Evolutionary conservation across 1,284 basidiomycete genomes (phyloP), one percentile per base, ranked within the genome.

Genomic region (Schizophyllum amplum): DNA sequence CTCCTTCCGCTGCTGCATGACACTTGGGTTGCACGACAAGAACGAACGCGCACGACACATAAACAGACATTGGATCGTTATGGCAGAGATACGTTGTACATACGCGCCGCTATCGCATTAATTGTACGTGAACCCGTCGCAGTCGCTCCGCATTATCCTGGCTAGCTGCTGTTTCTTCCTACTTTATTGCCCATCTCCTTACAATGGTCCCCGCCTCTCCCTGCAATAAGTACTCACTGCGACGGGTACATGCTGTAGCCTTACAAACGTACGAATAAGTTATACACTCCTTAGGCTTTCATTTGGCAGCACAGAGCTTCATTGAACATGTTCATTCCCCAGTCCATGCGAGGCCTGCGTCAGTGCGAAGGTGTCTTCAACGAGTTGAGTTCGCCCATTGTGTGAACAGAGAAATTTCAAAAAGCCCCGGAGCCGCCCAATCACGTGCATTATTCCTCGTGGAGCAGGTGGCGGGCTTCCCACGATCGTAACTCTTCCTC

Each of bases 1-100:
- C 68, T 57, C 55, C 63, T 27, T 67, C 59, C 17, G 7, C 33
- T 9, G 11, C 33, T 17, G 33, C 33, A 42, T 42, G 33, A 42
- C 33, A 9, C 2, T 42, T 42, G 17, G 13, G 33, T 42, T 9
- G 33, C 7, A 13, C 17, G 33, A 17, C 17, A 42, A 13, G 33
- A 13, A 42, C 33, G 33, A 42, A 42, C 33, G 33, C 33, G 33
- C 33, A 42, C 33, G 33, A 42, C 33, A 42, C 33, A n/a, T n/a
- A n/a, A n/a, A n/a, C n/a, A 42, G 33, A 42, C 33, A 42, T 42
- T 42, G 33, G 33, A 42, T 42, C 33, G 33, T 17, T 17, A 42
- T 17, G 13, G 33, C 33, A 42, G 33, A 42, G 11, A 42, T 42
- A 42, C 33, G 33, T 13, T 42, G 33, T 42, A 42, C 33, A 42